phyloP scores from a whole-genome alignment of 176 grass and related monocot species.

The Carex pumila region DNA sequence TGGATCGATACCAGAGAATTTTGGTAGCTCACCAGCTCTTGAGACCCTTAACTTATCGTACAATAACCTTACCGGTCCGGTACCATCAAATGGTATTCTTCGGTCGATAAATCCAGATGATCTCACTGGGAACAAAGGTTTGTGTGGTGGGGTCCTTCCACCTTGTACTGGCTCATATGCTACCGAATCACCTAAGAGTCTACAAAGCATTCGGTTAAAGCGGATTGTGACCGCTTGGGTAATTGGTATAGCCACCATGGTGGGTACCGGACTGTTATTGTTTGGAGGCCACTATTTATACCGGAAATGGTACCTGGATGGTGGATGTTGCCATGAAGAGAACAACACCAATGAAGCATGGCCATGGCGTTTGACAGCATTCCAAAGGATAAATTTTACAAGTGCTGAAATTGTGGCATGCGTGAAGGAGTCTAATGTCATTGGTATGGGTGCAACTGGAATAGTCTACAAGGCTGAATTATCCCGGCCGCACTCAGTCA shows the following conservation, averaged over 20 bases:
- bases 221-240: conserved; percentile 50
- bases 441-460: conserved; percentile 85
- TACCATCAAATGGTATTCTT: conserved; percentile 68
- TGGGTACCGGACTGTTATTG: conserved; percentile 26
- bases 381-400: conserved; percentile 69
- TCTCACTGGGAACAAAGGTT: conserved; percentile 59
- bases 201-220: conserved; percentile 35
- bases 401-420: conserved; percentile 70
- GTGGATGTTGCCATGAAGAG: conserved; percentile 31
- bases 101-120: conserved; percentile 79
- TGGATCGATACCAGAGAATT: conserved; percentile 77
- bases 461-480: conserved; percentile 89
- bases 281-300: conserved; percentile 51
- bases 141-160: conserved; percentile 73
- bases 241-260: conserved; percentile 33
- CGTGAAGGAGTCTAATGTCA: conserved; percentile 89
- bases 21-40: conserved; percentile 81
- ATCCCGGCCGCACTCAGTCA: conserved; percentile 30
- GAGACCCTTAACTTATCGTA: conserved; percentile 80
- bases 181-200: conserved; percentile 2
- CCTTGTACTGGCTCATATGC: conserved; percentile 33
- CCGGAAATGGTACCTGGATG: conserved; percentile 47
- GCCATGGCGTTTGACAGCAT: conserved; percentile 79
- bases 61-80: conserved; percentile 67
- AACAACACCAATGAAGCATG: conserved; percentile 31